These are phyloP conservation scores for Flueggea neowawraea DNA, from an alignment of 441 rosid genomes.

Conservation along the genomic window DNA sequence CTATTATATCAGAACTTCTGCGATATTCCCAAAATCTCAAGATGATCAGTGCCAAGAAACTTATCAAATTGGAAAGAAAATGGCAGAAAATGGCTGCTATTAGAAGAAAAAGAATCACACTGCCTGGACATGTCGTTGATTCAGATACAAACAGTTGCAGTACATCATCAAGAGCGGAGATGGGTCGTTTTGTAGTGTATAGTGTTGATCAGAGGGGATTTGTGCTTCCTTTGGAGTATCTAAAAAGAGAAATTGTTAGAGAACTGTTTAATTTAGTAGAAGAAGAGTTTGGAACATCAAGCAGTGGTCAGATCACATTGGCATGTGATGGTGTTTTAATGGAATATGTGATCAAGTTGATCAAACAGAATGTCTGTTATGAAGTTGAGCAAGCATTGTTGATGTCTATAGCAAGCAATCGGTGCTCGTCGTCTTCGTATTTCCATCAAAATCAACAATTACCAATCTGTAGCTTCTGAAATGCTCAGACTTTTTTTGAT, in stretches of 20 bases:
- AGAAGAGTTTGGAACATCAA: conserved; percentile 24
- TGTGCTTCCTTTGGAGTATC: conserved; percentile 12
- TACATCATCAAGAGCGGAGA: conserved; percentile 1
- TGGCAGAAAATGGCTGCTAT: conserved; percentile 21
- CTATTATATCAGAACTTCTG: too few species aligned
- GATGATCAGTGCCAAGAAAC: conserved; percentile 19
- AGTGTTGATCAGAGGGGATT: conserved; percentile 16
- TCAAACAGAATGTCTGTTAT: background rate
- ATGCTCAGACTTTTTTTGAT: too few species aligned
- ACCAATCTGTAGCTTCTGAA: background rate
- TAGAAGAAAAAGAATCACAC: conserved; percentile 7
- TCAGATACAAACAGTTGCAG: too few species aligned
- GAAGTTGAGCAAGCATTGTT: too few species aligned
- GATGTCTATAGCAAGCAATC: too few species aligned
- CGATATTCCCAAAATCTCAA: background rate
- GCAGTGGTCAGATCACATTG: conserved; percentile 9
- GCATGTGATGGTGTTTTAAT: conserved; percentile 14
- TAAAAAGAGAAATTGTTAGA: conserved; percentile 5
- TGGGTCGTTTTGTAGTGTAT: conserved; percentile 29
- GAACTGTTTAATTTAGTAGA: conserved; percentile 14
- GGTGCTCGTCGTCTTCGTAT: too few species aligned
- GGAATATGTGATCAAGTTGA: conserved; percentile 9
- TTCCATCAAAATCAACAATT: too few species aligned
- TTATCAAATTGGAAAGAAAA: conserved; percentile 21
- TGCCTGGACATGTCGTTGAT: background rate